Base-by-base conservation (phyloP, 2,329 filamentous ascomycete genomes). In the Parastagonospora avenae region DNA sequence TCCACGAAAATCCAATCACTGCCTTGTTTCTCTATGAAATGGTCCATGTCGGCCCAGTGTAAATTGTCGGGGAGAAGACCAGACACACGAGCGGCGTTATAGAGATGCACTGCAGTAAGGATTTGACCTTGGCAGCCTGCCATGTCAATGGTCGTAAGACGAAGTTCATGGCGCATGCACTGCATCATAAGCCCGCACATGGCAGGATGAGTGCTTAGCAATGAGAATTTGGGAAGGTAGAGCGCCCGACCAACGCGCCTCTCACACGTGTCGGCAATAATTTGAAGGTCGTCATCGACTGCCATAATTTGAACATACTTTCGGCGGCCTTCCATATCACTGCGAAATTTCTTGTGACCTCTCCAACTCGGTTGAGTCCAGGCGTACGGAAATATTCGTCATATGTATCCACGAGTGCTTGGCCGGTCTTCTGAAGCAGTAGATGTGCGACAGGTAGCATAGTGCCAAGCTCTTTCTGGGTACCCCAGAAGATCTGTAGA, bases 401-500 rank as follows among this genome's bases (percentile, higher is more conserved):
- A n/a, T n/a, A n/a, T n/a, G n/a, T n/a, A n/a, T n/a, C n/a, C n/a
- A n/a, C n/a, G n/a, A n/a, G n/a, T n/a, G n/a, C n/a, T n/a, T 31
- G 12, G 2, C 24, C 27, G 2, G 15, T 8, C 6, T 31, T 10
- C n/a, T 42, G 11, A 4, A 42, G 24, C 4, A 30, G 7, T 4
- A 10, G 24, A 8, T 30, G 4, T 14, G 7, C 35, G 19, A 38
- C 14, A 2, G 11, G 10, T 14, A 36, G 27, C 37, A 40, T 16
- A 2, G 8, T 0, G 6, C 38, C 46, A 16, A 50, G 38, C 32
- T 56, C 50, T 24, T 36, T n/a, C 6, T 30, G 40, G 2, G 39
- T 56, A n/a, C 53, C 54, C 12, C 11, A 14, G 27, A 56, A 48
- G 5, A 50, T 44, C 28, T 56, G 46, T 2, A 50, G 28, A 2